Evolutionary conservation across 305 asterid species (phyloP).

Genomic region (Euphrasia arctica): DNA sequence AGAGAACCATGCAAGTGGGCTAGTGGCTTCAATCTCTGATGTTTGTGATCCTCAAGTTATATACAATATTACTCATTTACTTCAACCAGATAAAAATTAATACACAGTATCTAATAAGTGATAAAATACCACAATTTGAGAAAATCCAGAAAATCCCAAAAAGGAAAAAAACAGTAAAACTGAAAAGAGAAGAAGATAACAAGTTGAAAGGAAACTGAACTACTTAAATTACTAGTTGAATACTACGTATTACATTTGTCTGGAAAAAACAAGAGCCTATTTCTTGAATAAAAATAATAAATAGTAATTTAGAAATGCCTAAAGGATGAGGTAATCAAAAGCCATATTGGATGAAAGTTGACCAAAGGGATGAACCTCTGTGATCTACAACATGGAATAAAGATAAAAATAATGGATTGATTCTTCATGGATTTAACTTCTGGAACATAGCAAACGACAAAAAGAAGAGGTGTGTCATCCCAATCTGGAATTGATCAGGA

Average conservation of each 20-base stretch:
- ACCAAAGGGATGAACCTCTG: conserved; percentile 1
- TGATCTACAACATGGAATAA: conserved; percentile 2
- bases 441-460: neutral
- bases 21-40: neutral
- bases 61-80: neutral
- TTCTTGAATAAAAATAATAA: neutral
- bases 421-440: conserved; percentile 1
- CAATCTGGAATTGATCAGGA: conserved; percentile 15
- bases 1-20: conserved; percentile 17
- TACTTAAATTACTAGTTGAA: conserved; percentile 8
- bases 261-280: neutral
- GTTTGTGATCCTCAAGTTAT: too few relatives aligned
- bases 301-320: neutral
- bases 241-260: neutral
- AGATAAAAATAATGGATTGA: neutral
- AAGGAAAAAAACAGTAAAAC: neutral
- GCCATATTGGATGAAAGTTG: conserved; percentile 5
- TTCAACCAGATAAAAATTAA: conserved; percentile 1
- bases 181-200: neutral
- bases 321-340: neutral
- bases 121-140: conserved; percentile 4
- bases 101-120: conserved; percentile 2
- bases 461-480: conserved; percentile 8
- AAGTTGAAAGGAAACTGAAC: neutral
- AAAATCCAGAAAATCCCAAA: neutral